Evolutionary conservation across 257 asterid species (phyloP).

Genomic region (Solanum tacnaense): DNA sequence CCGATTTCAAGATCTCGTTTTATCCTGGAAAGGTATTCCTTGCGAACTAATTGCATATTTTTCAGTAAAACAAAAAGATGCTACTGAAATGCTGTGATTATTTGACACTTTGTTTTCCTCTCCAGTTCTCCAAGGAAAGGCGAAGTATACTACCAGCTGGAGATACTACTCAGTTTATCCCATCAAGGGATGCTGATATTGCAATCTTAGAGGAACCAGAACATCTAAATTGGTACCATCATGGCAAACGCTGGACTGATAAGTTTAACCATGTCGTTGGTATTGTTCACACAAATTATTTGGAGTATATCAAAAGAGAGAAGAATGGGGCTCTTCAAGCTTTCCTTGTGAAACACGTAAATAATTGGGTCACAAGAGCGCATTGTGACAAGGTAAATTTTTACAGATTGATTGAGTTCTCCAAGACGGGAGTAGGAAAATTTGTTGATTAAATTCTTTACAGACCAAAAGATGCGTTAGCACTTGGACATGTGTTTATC

Average conservation of each 20-base stretch:
- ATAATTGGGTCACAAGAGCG: slow-evolving; percentile 93
- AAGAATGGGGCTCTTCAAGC: slow-evolving; percentile 96
- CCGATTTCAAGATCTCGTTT: slow-evolving; percentile 87
- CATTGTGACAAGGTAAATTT: slow-evolving; percentile 76
- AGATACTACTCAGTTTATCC: slow-evolving; percentile 80
- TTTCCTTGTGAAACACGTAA: slow-evolving; percentile 80
- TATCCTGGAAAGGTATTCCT: slow-evolving; percentile 88
- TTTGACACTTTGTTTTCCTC: not conserved
- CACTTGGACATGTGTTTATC: not conserved
- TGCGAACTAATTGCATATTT: not conserved
- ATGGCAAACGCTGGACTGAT: slow-evolving; percentile 99
- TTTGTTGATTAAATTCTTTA: not conserved
- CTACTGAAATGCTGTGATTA: not conserved
- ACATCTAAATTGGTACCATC: slow-evolving; percentile 98
- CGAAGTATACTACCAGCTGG: slow-evolving; percentile 96
- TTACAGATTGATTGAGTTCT: not conserved
- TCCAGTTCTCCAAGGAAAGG: slow-evolving; percentile 76
- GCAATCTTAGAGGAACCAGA: slow-evolving; percentile 99
- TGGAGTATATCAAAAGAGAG: slow-evolving; percentile 98
- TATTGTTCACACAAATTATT: slow-evolving; percentile 91
- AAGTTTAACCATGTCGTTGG: slow-evolving; percentile 98
- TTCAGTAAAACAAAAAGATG: not conserved
- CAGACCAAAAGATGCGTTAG: not conserved
- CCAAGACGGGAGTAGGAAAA: not conserved
- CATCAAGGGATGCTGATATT: slow-evolving; percentile 95